Evolutionary conservation across 192 early-diverging fungal species (phyloP).

Genomic region (Coemansia asiatica): DNA sequence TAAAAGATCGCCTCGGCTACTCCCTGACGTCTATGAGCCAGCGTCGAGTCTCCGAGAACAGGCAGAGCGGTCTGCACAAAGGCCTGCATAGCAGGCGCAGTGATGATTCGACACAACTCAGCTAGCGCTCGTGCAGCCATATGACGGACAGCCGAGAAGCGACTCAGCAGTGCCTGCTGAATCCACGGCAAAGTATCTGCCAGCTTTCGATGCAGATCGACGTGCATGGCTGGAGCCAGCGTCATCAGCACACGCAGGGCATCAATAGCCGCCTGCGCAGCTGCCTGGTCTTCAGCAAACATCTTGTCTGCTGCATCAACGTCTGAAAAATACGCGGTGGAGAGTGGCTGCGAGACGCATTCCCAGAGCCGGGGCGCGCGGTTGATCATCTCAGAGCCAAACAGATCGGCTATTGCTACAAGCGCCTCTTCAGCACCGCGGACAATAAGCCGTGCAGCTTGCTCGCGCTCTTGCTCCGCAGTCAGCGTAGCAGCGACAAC

Average conservation of each 20-base stretch:
- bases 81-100: slow-evolving; percentile 71
- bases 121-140: slow-evolving; percentile 79
- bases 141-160: slow-evolving; percentile 73
- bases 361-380: slow-evolving; percentile 50
- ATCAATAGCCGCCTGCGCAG: slow-evolving; percentile 72
- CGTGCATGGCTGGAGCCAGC: slow-evolving; percentile 60
- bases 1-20: slow-evolving; percentile 83
- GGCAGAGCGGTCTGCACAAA: slow-evolving; percentile 80
- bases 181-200: slow-evolving; percentile 65
- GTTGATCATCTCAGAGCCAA: slow-evolving; percentile 31
- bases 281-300: slow-evolving; percentile 8
- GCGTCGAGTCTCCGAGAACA: slow-evolving; percentile 69
- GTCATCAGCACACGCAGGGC: slow-evolving; percentile 70
- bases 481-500: slow-evolving; percentile 13
- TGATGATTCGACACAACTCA: slow-evolving; percentile 66
- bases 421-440: slow-evolving; percentile 63
- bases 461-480: slow-evolving; percentile 54
- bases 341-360: slow-evolving; percentile 34
- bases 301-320: slow-evolving; percentile 13
- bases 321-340: slow-evolving; percentile 7
- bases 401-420: slow-evolving; percentile 29
- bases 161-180: slow-evolving; percentile 63
- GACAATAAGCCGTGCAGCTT: slow-evolving; percentile 59
- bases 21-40: slow-evolving; percentile 77
- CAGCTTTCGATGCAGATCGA: slow-evolving; percentile 56